Evolutionary conservation across 1,139 yeast genomes (phyloP).

Genomic region (Hansenula sp.): DNA sequence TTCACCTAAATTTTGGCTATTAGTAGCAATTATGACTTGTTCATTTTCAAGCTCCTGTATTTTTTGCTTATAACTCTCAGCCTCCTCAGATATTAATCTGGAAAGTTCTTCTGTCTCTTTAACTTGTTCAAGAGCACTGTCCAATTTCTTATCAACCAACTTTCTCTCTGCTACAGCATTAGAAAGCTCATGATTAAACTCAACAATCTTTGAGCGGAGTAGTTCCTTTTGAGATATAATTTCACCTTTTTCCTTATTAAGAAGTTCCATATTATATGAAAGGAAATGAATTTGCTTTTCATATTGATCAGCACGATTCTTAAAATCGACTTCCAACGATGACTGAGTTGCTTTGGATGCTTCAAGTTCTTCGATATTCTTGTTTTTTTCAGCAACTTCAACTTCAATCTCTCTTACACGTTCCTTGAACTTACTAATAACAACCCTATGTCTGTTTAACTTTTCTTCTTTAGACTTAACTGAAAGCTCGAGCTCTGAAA

Average conservation of each 20-base stretch:
- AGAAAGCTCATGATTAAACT: not conserved
- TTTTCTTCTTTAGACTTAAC: constrained; percentile 24
- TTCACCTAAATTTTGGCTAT: not conserved
- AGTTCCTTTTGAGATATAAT: not conserved
- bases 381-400: constrained; percentile 34
- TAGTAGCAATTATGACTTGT: not conserved
- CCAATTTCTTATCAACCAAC: not conserved
- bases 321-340: not conserved
- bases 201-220: not conserved
- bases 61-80: not conserved
- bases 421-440: constrained; percentile 25
- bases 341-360: not conserved
- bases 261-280: not conserved
- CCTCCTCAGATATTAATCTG: not conserved
- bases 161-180: too few species aligned
- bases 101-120: not conserved
- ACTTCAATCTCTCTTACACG: constrained; percentile 33
- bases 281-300: constrained; percentile 1
- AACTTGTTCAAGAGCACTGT: not conserved
- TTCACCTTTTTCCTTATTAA: not conserved
- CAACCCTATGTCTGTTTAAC: constrained; percentile 13
- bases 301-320: constrained; percentile 6
- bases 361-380: constrained; percentile 25
- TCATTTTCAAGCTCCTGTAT: not conserved
- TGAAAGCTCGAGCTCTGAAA: constrained; percentile 25